phyloP scores from a whole-genome alignment of 306 rosid genomes.

The Prunus campanulata region DNA sequence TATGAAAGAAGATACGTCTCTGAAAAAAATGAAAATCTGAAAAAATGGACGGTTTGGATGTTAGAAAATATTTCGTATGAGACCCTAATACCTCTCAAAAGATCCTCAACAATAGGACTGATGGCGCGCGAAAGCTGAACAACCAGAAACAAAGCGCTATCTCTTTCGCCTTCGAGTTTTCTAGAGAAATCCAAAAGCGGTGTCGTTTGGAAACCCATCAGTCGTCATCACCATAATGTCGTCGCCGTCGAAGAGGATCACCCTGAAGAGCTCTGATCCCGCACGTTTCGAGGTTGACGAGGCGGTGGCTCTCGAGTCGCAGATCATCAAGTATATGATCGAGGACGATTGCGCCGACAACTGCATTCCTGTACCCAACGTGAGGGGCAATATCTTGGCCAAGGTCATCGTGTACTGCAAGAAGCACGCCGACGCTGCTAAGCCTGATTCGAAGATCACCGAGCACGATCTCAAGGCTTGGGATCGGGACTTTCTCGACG shows the following conservation, averaged over 20 bases:
- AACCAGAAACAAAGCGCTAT: neutral
- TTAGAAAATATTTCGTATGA: too few species aligned
- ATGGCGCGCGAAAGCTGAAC: neutral
- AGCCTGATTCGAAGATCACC: constrained; percentile 41
- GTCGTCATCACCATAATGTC: neutral
- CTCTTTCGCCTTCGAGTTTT: neutral
- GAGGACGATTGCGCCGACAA: constrained; percentile 68
- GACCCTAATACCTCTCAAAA: too few species aligned
- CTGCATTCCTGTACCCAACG: constrained; percentile 74
- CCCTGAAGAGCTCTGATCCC: constrained; percentile 68
- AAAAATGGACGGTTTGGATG: too few species aligned
- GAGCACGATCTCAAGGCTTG: constrained; percentile 56
- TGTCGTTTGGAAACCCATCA: neutral
- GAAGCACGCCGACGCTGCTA: constrained; percentile 52
- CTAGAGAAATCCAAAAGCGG: neutral
- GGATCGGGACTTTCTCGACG: constrained; percentile 68
- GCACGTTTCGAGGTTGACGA: constrained; percentile 69
- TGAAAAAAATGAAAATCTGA: too few species aligned
- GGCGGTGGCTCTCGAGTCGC: constrained; percentile 70
- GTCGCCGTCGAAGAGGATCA: constrained; percentile 52
- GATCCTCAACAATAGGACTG: too few species aligned
- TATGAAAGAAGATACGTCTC: too few species aligned
- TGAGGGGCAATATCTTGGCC: constrained; percentile 67
- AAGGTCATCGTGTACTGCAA: constrained; percentile 79
- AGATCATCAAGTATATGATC: constrained; percentile 71